phyloP scores from a whole-genome alignment of 2,329 filamentous ascomycete genomes.

The Stemphylium beticola region DNA sequence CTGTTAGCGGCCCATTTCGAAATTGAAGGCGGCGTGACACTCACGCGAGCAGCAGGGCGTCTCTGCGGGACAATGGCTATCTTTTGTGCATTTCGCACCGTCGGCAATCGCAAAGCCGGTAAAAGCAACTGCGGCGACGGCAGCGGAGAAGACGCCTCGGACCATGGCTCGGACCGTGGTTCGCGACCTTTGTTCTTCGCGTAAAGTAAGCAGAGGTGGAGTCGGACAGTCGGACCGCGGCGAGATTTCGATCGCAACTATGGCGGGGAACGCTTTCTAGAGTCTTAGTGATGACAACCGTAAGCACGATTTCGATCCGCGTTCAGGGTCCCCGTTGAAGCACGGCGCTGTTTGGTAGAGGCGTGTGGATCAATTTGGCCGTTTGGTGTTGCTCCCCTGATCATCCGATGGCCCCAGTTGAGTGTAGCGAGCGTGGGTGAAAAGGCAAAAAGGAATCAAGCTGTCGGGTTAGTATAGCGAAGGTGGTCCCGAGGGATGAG shows the following conservation, averaged over 20 bases:
- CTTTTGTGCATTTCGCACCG: slow-evolving; percentile 51
- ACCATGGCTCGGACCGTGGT: slow-evolving; percentile 36
- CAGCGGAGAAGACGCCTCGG: slow-evolving; percentile 34
- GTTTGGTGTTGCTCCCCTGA: slow-evolving; percentile 20
- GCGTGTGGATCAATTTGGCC: background rate
- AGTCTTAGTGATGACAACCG: background rate
- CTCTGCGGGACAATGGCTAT: slow-evolving; percentile 70
- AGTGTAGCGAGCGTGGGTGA: slow-evolving; percentile 33
- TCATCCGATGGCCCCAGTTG: slow-evolving; percentile 2
- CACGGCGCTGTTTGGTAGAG: background rate
- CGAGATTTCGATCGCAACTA: slow-evolving; percentile 2
- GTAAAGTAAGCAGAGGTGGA: slow-evolving; percentile 37
- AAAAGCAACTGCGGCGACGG: slow-evolving; percentile 36
- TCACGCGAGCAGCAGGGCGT: slow-evolving; percentile 51
- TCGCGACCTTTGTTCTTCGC: slow-evolving; percentile 29
- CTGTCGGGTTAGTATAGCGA: slow-evolving; percentile 13
- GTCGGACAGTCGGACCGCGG: slow-evolving; percentile 33
- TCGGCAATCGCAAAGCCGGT: slow-evolving; percentile 32
- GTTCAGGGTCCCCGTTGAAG: slow-evolving; percentile 14
- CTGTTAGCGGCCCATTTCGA: slow-evolving; percentile 28
- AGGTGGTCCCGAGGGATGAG: slow-evolving; percentile 8
- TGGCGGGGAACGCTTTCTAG: slow-evolving; percentile 7
- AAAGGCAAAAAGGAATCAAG: slow-evolving; percentile 4
- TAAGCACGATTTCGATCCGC: slow-evolving; percentile 2
- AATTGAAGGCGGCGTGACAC: slow-evolving; percentile 17